A percentile compares a stretch with the other conserved stretches of the same genome.
Evolutionary conservation across 768 basidiomycete species (phyloP).

Genomic region (Agaricus bisporus): DNA sequence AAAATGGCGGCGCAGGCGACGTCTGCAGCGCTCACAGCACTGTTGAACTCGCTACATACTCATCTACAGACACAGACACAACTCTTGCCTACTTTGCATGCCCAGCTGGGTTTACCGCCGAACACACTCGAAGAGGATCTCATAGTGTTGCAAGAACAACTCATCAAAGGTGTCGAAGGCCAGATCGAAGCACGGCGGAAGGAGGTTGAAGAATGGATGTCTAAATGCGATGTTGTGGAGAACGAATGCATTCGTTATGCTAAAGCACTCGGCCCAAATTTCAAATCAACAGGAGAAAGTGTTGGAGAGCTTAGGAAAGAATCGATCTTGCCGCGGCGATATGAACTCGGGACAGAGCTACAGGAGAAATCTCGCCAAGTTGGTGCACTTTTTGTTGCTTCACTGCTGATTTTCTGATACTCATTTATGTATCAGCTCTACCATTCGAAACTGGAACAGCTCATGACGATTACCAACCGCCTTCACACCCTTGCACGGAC

Average conservation of each 20-base stretch:
- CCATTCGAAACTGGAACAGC: slow-evolving; percentile 72
- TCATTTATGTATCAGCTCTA: slow-evolving; percentile 41
- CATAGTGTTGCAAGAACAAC: slow-evolving; percentile 61
- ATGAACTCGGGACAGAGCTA: slow-evolving; percentile 59
- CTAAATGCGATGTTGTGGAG: slow-evolving; percentile 57
- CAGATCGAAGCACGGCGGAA: slow-evolving; percentile 64
- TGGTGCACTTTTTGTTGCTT: slow-evolving; percentile 19
- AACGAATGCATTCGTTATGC: slow-evolving; percentile 60
- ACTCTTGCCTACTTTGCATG: slow-evolving; percentile 74
- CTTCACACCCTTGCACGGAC: slow-evolving; percentile 53
- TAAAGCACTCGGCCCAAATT: slow-evolving; percentile 64
- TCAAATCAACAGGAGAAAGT: slow-evolving; percentile 58
- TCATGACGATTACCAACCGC: slow-evolving; percentile 64
- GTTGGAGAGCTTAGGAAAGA: slow-evolving; percentile 69
- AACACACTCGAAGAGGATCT: slow-evolving; percentile 81
- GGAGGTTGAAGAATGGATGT: slow-evolving; percentile 74
- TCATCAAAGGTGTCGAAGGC: slow-evolving; percentile 68
- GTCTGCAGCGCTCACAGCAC: slow-evolving; percentile 44
- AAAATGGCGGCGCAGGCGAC: slow-evolving; percentile 21
- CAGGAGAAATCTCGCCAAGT: slow-evolving; percentile 81
- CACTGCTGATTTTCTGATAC: neutral
- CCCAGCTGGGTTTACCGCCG: slow-evolving; percentile 76
- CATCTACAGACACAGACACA: slow-evolving; percentile 80
- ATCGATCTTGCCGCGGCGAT: slow-evolving; percentile 64
- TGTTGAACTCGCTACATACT: slow-evolving; percentile 71